Conservation (phyloP, 257 asterid species). For the Agastache rugosa region DNA sequence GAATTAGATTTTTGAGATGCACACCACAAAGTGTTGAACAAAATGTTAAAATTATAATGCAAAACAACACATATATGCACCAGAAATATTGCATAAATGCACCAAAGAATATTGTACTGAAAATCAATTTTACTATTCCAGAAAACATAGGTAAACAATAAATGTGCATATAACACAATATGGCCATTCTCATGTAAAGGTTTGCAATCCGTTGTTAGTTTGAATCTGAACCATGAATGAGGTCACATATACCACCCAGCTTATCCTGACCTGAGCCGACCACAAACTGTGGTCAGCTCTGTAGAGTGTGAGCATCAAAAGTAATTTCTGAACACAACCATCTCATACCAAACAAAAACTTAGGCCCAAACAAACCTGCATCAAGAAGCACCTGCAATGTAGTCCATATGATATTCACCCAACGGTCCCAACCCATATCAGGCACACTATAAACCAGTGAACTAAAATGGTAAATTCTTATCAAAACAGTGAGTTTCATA, state of each 20-base stretch:
- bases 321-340: background rate
- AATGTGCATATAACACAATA: no score
- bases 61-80: no score
- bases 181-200: no score
- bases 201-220: no score
- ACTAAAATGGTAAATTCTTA: constrained; percentile 9
- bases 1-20: no score
- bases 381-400: background rate
- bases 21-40: no score
- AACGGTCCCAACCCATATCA: constrained; percentile 5
- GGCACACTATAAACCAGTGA: constrained; percentile 13
- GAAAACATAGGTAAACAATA: no score
- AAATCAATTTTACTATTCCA: no score
- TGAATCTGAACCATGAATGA: constrained; percentile 7
- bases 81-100: no score
- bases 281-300: constrained; percentile 14
- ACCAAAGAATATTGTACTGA: no score
- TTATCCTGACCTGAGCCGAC: constrained; percentile 8
- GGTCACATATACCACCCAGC: constrained; percentile 7
- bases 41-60: no score
- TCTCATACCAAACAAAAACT: background rate
- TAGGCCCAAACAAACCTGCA: background rate
- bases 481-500: background rate
- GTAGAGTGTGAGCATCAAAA: background rate
- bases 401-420: background rate